A percentile compares a stretch with the other conserved stretches of the same genome.
These are phyloP conservation scores for Trametes cingulata DNA, from an alignment of 768 basidiomycete species.

Conservation along the genomic window DNA sequence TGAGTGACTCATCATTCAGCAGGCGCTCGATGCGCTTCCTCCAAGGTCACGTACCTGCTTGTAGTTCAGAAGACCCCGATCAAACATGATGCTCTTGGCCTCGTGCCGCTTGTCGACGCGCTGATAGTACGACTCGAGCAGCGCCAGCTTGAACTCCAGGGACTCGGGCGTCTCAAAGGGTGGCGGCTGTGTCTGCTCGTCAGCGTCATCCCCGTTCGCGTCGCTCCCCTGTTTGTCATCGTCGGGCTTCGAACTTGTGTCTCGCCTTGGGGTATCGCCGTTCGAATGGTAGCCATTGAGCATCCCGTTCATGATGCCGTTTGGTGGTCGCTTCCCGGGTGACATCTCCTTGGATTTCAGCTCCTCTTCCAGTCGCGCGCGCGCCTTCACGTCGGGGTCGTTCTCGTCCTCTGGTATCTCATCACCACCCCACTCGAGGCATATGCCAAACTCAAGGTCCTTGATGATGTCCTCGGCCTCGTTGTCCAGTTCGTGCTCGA, in stretches of 20 bases:
- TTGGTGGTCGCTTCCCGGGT: conserved; percentile 33
- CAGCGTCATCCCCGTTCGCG: conserved; percentile 56
- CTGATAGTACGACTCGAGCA: conserved; percentile 90
- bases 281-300: conserved; percentile 30
- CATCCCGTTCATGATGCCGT: conserved; percentile 36
- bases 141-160: conserved; percentile 80
- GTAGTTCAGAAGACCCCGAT: conserved; percentile 88
- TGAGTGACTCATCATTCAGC: conserved; percentile 35
- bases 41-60: conserved; percentile 71
- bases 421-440: conserved; percentile 82
- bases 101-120: conserved; percentile 84
- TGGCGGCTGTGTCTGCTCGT: conserved; percentile 66
- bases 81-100: conserved; percentile 87
- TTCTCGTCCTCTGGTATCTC: conserved; percentile 76
- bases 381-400: conserved; percentile 68
- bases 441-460: conserved; percentile 94
- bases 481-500: conserved; percentile 96
- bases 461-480: conserved; percentile 96
- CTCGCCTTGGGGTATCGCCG: conserved; percentile 39
- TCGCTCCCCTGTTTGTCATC: conserved; percentile 40
- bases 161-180: conserved; percentile 85
- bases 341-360: conserved; percentile 31
- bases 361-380: conserved; percentile 44
- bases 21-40: conserved; percentile 2
- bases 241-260: conserved; percentile 39